phyloP scores from a whole-genome alignment of 192 early-diverging fungal species.

The Backusella parvicylindrica region DNA sequence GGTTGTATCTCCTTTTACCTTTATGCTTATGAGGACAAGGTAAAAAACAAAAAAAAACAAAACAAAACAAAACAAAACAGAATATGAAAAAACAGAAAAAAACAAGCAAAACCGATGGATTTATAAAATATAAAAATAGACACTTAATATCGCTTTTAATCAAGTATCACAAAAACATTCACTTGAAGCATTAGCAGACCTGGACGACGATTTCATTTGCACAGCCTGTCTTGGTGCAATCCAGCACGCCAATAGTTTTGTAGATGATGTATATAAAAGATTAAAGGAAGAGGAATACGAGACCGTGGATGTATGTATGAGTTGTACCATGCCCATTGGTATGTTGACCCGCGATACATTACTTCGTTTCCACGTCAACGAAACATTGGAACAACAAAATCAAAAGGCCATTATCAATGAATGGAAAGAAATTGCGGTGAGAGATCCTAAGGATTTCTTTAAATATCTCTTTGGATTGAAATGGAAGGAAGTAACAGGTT shows the following conservation, averaged over 20 bases:
- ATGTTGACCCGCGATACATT: slow-evolving; percentile 40
- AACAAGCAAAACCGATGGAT: neutral
- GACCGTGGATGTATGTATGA: slow-evolving; percentile 34
- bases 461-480: slow-evolving; percentile 40
- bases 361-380: slow-evolving; percentile 21
- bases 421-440: slow-evolving; percentile 1
- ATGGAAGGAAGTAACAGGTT: slow-evolving; percentile 27
- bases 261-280: slow-evolving; percentile 18
- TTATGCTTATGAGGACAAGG: slow-evolving; percentile 12
- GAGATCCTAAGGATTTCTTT: slow-evolving; percentile 63
- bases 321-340: slow-evolving; percentile 38
- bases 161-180: neutral
- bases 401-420: neutral
- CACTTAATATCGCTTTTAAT: neutral
- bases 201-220: slow-evolving; percentile 10
- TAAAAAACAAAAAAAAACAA: neutral
- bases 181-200: neutral
- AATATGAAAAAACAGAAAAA: neutral
- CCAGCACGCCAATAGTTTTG: slow-evolving; percentile 29
- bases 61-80: too few relatives aligned
- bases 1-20: neutral
- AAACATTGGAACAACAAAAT: neutral
- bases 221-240: slow-evolving; percentile 34
- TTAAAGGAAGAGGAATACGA: slow-evolving; percentile 33
- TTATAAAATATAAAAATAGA: neutral